Conservation (phyloP, 176 grass and related monocot species). For the Bromus sterilis region DNA sequence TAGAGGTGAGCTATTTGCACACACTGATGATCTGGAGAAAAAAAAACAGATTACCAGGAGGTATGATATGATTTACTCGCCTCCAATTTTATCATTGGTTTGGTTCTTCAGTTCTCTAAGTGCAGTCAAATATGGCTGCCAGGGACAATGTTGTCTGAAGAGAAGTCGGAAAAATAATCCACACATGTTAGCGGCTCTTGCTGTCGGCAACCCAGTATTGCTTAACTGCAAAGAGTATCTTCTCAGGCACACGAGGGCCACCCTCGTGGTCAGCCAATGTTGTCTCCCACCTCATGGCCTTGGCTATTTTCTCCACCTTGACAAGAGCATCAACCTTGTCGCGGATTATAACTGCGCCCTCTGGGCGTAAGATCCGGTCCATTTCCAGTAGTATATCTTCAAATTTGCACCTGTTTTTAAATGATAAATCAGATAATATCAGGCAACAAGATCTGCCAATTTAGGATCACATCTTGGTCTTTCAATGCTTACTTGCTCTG, state of each 20-base stretch:
- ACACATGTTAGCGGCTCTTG: slow-evolving; percentile 22
- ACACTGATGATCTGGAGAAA: neutral
- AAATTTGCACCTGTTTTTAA: slow-evolving; percentile 58
- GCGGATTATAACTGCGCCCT: slow-evolving; percentile 70
- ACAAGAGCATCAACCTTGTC: slow-evolving; percentile 60
- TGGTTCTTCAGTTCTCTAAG: neutral
- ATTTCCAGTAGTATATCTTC: slow-evolving; percentile 89
- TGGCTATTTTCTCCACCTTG: slow-evolving; percentile 55
- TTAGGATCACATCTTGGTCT: neutral
- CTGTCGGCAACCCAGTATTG: slow-evolving; percentile 46
- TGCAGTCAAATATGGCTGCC: neutral
- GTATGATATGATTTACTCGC: neutral
- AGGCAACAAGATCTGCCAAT: neutral
- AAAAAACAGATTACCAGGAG: slow-evolving; percentile 3
- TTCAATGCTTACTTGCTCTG: slow-evolving; percentile 51
- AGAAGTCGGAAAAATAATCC: neutral
- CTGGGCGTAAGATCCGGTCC: slow-evolving; percentile 81
- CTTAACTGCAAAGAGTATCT: slow-evolving; percentile 77
- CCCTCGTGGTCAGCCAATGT: slow-evolving; percentile 55
- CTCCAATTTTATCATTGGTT: neutral
- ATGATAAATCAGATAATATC: slow-evolving; percentile 7
- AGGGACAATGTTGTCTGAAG: neutral
- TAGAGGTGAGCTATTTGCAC: neutral
- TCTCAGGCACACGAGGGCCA: slow-evolving; percentile 67
- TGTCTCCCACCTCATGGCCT: slow-evolving; percentile 64